Percentiles rank a stretch among this genome's conserved stretches.
Evolutionary conservation across 23 red algal genomes (phyloP).

Genomic region (Gracilaria gracilis): DNA sequence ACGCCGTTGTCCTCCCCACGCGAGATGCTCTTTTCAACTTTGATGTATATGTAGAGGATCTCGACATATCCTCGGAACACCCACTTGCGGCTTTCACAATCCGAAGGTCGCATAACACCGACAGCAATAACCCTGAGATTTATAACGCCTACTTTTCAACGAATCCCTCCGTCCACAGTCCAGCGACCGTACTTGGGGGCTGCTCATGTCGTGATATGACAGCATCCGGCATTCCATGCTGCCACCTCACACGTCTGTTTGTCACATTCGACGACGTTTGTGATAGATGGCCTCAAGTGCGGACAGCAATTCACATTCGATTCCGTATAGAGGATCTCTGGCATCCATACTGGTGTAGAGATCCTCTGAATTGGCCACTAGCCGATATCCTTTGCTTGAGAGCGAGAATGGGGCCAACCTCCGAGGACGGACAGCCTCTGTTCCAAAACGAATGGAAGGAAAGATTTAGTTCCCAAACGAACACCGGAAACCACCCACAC

Average conservation of each 20-base stretch:
- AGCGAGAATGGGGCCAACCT: not conserved
- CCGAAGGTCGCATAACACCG: not conserved
- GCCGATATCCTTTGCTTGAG: not conserved
- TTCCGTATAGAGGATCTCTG: not conserved
- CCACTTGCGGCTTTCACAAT: no score
- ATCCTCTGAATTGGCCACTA: not conserved
- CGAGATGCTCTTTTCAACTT: not conserved
- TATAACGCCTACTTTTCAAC: no score
- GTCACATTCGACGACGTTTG: not conserved
- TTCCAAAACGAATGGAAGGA: no score
- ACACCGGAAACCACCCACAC: no score
- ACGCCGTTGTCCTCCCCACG: no score
- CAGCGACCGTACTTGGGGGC: no score
- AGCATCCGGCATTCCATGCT: not conserved
- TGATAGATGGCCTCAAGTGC: not conserved
- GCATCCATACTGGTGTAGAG: not conserved
- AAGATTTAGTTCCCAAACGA: no score
- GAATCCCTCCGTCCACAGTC: no score
- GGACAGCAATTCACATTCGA: not conserved
- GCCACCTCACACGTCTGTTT: not conserved
- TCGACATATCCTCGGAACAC: no score
- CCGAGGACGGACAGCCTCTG: no score
- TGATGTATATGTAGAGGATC: not conserved
- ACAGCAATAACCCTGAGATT: no score
- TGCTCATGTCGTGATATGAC: no score